phyloP scores from a whole-genome alignment of 495 filamentous ascomycete genomes.

The Letharia columbiana region DNA sequence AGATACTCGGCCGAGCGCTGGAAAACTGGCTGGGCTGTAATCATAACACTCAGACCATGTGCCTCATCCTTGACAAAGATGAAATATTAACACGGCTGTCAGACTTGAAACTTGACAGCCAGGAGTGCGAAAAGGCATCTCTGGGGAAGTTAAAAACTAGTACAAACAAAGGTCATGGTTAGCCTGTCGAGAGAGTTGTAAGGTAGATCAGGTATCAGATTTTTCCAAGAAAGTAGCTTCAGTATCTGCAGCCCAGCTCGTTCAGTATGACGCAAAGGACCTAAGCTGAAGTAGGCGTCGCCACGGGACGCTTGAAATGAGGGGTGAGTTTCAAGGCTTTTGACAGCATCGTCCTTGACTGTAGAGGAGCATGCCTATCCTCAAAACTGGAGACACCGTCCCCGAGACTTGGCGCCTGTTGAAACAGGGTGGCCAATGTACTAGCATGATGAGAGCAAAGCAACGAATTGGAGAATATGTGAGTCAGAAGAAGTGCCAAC shows the following conservation, averaged over 20 bases:
- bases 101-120: too few relatives aligned
- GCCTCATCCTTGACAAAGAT: neutral
- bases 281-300: neutral
- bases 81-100: neutral
- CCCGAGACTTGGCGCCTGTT: neutral
- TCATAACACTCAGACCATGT: neutral
- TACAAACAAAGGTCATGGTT: too few relatives aligned
- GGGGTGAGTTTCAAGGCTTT: neutral
- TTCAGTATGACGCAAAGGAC: neutral
- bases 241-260: too few relatives aligned
- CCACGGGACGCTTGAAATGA: too few relatives aligned
- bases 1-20: neutral
- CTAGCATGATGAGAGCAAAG: too few relatives aligned
- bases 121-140: too few relatives aligned
- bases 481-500: too few relatives aligned
- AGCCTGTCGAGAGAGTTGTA: too few relatives aligned
- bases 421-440: neutral
- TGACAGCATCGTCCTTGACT: neutral
- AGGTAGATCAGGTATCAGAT: too few relatives aligned
- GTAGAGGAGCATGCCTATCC: neutral
- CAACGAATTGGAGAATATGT: too few relatives aligned
- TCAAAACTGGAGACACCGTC: neutral
- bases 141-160: too few relatives aligned
- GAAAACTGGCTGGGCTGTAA: neutral
- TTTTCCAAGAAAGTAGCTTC: too few relatives aligned